These are phyloP conservation scores for Saccharomyces hybrid DNA, from an alignment of 1,139 yeast species.

Conservation along the genomic window DNA sequence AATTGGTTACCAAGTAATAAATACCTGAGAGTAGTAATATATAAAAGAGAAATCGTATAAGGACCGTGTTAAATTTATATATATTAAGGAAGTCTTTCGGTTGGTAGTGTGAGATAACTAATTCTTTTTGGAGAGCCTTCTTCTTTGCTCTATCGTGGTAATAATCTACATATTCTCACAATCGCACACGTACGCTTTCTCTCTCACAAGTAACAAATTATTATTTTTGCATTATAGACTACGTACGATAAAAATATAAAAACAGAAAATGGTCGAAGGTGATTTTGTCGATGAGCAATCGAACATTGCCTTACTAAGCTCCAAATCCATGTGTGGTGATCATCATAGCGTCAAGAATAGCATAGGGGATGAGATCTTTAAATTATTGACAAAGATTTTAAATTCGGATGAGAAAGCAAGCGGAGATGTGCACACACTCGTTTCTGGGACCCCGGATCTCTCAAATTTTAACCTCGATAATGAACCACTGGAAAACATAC, in stretches of 20 bases:
- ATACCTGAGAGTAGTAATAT: background rate
- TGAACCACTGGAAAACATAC: conserved; percentile 11
- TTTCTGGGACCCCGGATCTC: background rate
- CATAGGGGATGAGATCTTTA: background rate
- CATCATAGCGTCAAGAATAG: background rate
- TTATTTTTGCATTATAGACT: background rate
- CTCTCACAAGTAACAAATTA: background rate
- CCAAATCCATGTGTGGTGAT: background rate
- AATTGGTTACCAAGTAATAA: background rate
- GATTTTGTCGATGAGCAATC: background rate
- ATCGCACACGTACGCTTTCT: background rate
- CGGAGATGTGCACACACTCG: background rate
- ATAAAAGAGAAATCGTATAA: background rate
- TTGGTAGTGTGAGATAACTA: background rate
- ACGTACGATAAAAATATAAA: background rate
- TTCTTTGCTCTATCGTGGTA: background rate
- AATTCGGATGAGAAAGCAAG: background rate
- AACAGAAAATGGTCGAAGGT: background rate
- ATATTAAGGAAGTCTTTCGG: background rate
- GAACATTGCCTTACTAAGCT: background rate
- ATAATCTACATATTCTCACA: background rate
- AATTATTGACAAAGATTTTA: background rate
- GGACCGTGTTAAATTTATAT: background rate
- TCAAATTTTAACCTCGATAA: background rate
- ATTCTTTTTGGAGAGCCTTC: background rate